These are phyloP conservation scores for Nakazawaea ernobii DNA, from an alignment of 805 yeast species.

Conservation along the genomic window DNA sequence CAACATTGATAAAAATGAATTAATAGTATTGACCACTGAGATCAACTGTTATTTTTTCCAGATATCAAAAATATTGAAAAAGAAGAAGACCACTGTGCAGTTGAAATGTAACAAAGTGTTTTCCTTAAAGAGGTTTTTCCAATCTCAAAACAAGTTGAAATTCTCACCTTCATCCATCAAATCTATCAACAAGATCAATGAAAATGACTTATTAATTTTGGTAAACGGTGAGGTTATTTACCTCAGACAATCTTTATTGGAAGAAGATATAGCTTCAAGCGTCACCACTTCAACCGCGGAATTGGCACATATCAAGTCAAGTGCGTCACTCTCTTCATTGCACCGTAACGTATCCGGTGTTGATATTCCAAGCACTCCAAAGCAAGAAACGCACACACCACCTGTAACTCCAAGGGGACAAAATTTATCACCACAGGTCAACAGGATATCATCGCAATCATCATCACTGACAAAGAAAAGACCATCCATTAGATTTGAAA, in stretches of 20 bases:
- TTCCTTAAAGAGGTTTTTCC: constrained; percentile 10
- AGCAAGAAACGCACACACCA: constrained; percentile 19
- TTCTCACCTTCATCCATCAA: constrained; percentile 12
- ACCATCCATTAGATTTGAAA: constrained; percentile 17
- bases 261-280: constrained; percentile 10
- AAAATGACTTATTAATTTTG: constrained; percentile 24
- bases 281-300: constrained; percentile 5
- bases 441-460: background rate
- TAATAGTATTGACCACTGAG: constrained; percentile 25
- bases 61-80: background rate
- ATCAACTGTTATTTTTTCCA: constrained; percentile 24
- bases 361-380: constrained; percentile 35
- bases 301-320: constrained; percentile 7
- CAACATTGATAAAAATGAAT: constrained; percentile 23
- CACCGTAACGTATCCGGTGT: constrained; percentile 11
- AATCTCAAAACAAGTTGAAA: background rate
- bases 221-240: constrained; percentile 23
- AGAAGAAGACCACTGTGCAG: constrained; percentile 3
- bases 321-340: constrained; percentile 15
- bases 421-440: background rate
- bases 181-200: constrained; percentile 20
- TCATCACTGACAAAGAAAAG: constrained; percentile 1
- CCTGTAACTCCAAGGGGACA: background rate
- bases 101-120: constrained; percentile 11
- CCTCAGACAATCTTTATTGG: constrained; percentile 12